Evolutionary conservation across 2,329 filamentous ascomycete species (phyloP), one percentile per base, ranked within the genome.

Genomic region (Arthrobotrys sinensis): DNA sequence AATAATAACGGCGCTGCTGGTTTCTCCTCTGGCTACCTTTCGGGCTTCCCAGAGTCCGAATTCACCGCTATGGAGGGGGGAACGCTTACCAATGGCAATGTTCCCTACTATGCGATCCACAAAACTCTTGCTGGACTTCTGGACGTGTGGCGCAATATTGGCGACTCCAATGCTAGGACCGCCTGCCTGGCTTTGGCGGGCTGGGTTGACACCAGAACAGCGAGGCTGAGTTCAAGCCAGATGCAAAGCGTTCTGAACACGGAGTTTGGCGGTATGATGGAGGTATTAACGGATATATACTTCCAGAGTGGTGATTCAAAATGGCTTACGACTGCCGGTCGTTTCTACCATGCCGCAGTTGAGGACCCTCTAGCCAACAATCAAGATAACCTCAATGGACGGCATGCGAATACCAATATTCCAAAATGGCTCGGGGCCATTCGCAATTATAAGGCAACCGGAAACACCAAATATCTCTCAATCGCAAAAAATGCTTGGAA

Each of bases 211-310:
- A 77, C 81, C 0, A 85, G 87, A 2, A 88, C 87, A 0, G 80
- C 81, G 12, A 83, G 83, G 45, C 80, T 88, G 12, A 86, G 82
- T 78, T 84, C 85, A 24, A 76, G 60, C 8, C 83, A 87, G 80
- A 87, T 88, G 87, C 87, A 88, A 65, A 80, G 68, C 1, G 84
- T 88, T 81, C 80, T 88, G 79, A 81, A 83, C 4, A 88, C 86
- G 0, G 87, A 88, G 80, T 88, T 86, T 46, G 87, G 87, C 7
- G 87, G 87, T 36, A 88, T 88, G 86, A 87, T 87, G 80, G 87
- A 88, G 24, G 83, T 88, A 2, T 80, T 88, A 4, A 84, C 87
- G 0, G 85, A 87, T 45, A 82, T 88, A 10, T 87, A 86, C 80
- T 85, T 85, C 40, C 84, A 86, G 66, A 87, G 86, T 0, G 85